phyloP scores from a whole-genome alignment of 2,329 filamentous ascomycete genomes.

The Chlorencoelia australis region DNA sequence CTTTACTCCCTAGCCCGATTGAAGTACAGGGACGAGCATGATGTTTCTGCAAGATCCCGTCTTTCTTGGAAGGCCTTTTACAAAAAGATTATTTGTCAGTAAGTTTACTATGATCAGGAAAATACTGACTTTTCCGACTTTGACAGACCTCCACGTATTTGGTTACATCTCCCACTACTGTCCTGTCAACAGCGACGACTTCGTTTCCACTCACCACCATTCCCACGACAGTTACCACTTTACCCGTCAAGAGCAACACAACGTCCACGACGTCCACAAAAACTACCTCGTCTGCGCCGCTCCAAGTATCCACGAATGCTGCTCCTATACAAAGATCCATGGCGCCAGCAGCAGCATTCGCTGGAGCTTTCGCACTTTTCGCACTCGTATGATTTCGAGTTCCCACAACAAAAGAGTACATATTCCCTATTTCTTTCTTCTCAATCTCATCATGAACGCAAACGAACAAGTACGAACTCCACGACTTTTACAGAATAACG shows the following conservation, averaged over 20 bases:
- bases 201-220: not conserved
- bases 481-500: no score
- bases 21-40: no score
- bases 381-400: slow-evolving; percentile 23
- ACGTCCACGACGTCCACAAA: not conserved
- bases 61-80: no score
- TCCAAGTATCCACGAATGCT: slow-evolving; percentile 13
- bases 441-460: no score
- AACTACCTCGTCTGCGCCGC: slow-evolving; percentile 12
- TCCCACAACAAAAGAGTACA: no score
- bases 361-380: slow-evolving; percentile 22
- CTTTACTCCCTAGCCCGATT: no score
- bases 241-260: not conserved
- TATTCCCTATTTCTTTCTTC: no score
- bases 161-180: slow-evolving; percentile 1
- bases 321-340: slow-evolving; percentile 20
- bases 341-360: slow-evolving; percentile 16
- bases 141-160: no score
- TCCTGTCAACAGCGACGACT: not conserved
- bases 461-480: no score
- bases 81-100: no score
- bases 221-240: slow-evolving; percentile 1
- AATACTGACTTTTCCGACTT: no score
- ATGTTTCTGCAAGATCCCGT: not conserved
- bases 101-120: no score